Evolutionary conservation across 192 early-diverging fungal species (phyloP).

Genomic region (Backusella parvicylindrica): DNA sequence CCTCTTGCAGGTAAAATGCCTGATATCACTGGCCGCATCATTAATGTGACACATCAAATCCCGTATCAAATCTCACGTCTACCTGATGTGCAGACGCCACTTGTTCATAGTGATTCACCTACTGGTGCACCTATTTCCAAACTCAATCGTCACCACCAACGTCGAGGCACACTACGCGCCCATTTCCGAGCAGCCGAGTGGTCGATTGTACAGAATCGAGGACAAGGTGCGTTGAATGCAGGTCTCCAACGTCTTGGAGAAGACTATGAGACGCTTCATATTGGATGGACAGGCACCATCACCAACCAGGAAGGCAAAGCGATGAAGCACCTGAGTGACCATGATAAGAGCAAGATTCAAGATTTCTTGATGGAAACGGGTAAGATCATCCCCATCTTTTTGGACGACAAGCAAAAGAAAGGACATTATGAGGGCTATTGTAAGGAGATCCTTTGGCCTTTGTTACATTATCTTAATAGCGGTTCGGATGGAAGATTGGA

Average conservation of each 20-base stretch:
- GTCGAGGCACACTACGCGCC: background rate
- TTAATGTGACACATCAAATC: conserved; percentile 33
- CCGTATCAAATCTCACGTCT: conserved; percentile 23
- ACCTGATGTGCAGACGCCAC: background rate
- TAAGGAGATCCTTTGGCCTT: conserved; percentile 92
- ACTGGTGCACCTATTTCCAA: conserved; percentile 6
- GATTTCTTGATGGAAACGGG: conserved; percentile 53
- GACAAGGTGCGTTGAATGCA: conserved; percentile 86
- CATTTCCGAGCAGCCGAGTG: conserved; percentile 17
- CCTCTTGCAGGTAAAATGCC: conserved; percentile 19
- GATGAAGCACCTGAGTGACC: conserved; percentile 47
- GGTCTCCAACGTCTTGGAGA: conserved; percentile 71
- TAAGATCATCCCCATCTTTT: conserved; percentile 74
- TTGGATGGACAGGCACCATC: conserved; percentile 74
- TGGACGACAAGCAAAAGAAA: conserved; percentile 62
- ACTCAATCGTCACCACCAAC: conserved; percentile 8
- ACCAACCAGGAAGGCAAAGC: conserved; percentile 50
- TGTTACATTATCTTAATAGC: conserved; percentile 89
- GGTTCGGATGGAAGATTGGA: conserved; percentile 66
- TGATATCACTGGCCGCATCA: conserved; percentile 23
- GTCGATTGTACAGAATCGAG: conserved; percentile 48
- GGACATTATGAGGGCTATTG: conserved; percentile 98
- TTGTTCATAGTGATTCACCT: background rate
- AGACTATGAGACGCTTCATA: conserved; percentile 56
- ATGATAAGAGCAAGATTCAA: conserved; percentile 56